These are phyloP conservation scores for Corymbia maculata DNA, from an alignment of 345 rosid species.

Conservation along the genomic window DNA sequence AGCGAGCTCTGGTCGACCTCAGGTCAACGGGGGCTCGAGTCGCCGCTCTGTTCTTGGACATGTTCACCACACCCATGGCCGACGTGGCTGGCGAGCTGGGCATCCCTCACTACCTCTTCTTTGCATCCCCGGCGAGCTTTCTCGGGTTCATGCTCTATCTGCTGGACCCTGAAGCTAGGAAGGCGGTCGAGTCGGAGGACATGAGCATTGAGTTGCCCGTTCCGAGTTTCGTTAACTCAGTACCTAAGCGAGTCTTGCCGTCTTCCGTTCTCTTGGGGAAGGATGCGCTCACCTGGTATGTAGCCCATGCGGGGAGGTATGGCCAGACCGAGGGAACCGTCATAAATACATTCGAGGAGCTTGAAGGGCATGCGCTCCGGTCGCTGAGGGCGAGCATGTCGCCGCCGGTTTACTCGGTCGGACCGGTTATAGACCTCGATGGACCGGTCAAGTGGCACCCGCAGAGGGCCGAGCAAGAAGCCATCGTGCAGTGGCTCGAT, in stretches of 20 bases:
- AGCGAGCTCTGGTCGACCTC: constrained; percentile 9
- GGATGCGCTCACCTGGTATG: constrained; percentile 11
- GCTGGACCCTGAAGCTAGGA: constrained; percentile 1
- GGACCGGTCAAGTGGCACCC: constrained; percentile 21
- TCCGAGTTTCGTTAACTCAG: constrained; percentile 14
- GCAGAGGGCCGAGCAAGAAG: background rate
- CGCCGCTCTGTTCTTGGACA: constrained; percentile 20
- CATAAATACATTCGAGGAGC: constrained; percentile 22
- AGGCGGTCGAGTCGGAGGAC: constrained; percentile 6
- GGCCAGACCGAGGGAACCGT: constrained; percentile 8
- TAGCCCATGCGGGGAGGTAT: constrained; percentile 8
- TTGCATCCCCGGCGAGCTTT: constrained; percentile 21
- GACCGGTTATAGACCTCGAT: constrained; percentile 12
- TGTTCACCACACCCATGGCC: constrained; percentile 19
- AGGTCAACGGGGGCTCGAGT: constrained; percentile 1
- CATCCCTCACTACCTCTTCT: constrained; percentile 22
- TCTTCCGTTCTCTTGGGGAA: constrained; percentile 1
- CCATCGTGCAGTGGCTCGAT: constrained; percentile 14
- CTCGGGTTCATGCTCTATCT: constrained; percentile 21
- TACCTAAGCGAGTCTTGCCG: constrained; percentile 14
- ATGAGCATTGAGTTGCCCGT: constrained; percentile 4
- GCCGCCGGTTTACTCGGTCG: constrained; percentile 14
- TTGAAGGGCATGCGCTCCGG: constrained; percentile 13
- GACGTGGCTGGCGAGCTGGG: constrained; percentile 22
- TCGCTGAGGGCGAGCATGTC: background rate